These are phyloP conservation scores for Simplicillium sp. DNA, from an alignment of 2,329 filamentous ascomycete species.

Conservation along the genomic window DNA sequence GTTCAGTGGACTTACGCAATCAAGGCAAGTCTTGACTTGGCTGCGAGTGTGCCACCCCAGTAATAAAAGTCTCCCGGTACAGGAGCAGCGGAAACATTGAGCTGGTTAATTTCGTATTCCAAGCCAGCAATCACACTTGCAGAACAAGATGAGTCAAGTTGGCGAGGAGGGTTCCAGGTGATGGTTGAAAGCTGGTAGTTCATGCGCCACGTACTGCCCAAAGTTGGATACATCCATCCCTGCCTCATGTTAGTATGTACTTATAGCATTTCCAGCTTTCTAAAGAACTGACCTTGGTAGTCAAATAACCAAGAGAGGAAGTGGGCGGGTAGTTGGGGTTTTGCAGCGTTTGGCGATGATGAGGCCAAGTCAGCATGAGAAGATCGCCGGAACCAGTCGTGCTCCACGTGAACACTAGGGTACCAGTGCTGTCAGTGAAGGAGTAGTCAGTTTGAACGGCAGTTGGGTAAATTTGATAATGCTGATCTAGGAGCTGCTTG, in stretches of 20 bases:
- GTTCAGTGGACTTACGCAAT: constrained; percentile 11
- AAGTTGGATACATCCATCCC: constrained; percentile 14
- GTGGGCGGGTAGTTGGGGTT: constrained; percentile 10
- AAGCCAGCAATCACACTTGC: constrained; percentile 10
- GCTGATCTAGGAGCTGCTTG: constrained; percentile 12
- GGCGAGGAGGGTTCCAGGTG: constrained; percentile 12
- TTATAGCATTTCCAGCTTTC: not conserved
- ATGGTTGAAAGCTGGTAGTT: constrained; percentile 11
- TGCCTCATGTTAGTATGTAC: not conserved
- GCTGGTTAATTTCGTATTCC: constrained; percentile 12
- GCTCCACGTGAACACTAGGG: constrained; percentile 12
- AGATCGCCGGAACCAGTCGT: constrained; percentile 11
- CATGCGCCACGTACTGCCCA: constrained; percentile 13
- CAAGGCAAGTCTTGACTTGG: constrained; percentile 12
- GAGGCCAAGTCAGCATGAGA: constrained; percentile 14
- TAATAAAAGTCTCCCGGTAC: constrained; percentile 14
- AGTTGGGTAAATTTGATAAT: constrained; percentile 13
- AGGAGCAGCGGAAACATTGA: constrained; percentile 9
- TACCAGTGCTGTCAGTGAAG: constrained; percentile 11
- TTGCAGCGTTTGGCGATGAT: constrained; percentile 13
- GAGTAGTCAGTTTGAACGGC: constrained; percentile 10
- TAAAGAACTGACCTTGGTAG: constrained; percentile 11
- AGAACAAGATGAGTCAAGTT: constrained; percentile 12
- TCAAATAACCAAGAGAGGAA: constrained; percentile 11
- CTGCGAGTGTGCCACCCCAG: constrained; percentile 14